Percentiles rank a stretch among this genome's conserved stretches.
These are phyloP conservation scores for Entoloma clypeatum DNA, from an alignment of 1,284 basidiomycete species.

Conservation along the genomic window DNA sequence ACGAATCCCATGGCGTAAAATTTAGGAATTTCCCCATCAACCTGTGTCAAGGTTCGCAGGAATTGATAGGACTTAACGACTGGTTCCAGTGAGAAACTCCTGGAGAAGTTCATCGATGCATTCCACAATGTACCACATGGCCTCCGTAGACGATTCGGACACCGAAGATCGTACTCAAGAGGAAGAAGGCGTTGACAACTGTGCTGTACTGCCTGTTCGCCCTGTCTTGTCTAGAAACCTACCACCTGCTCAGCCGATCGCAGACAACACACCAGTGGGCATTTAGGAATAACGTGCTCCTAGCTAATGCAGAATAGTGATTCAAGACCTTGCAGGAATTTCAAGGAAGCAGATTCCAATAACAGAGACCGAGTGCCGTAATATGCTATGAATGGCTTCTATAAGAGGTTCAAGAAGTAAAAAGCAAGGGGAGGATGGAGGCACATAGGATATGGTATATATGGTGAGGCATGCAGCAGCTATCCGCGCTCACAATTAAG, in stretches of 20 bases:
- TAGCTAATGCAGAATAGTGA: conserved; percentile 23
- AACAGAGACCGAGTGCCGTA: conserved; percentile 67
- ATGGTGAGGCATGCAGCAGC: conserved; percentile 56
- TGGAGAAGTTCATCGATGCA: too few species aligned
- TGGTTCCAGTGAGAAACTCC: neutral
- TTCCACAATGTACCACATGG: conserved; percentile 50
- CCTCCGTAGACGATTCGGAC: conserved; percentile 65
- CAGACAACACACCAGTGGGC: conserved; percentile 55
- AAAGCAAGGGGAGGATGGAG: conserved; percentile 25
- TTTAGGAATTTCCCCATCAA: conserved; percentile 45
- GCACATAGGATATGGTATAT: conserved; percentile 58
- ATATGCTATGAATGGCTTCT: conserved; percentile 75
- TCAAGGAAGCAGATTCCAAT: conserved; percentile 56
- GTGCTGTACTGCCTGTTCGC: conserved; percentile 59
- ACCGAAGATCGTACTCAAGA: conserved; percentile 61
- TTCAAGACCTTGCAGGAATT: neutral
- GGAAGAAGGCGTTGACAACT: conserved; percentile 63
- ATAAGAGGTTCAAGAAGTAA: conserved; percentile 5
- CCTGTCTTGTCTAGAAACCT: conserved; percentile 76
- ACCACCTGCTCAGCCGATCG: neutral
- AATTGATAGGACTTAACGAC: conserved; percentile 57
- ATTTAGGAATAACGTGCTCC: conserved; percentile 76
- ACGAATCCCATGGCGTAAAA: conserved; percentile 48
- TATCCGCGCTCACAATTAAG: too few species aligned
- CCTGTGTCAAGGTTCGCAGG: conserved; percentile 47